Evolutionary conservation across 176 grass and related monocot species (phyloP).

Genomic region (Triticum timopheevii): DNA sequence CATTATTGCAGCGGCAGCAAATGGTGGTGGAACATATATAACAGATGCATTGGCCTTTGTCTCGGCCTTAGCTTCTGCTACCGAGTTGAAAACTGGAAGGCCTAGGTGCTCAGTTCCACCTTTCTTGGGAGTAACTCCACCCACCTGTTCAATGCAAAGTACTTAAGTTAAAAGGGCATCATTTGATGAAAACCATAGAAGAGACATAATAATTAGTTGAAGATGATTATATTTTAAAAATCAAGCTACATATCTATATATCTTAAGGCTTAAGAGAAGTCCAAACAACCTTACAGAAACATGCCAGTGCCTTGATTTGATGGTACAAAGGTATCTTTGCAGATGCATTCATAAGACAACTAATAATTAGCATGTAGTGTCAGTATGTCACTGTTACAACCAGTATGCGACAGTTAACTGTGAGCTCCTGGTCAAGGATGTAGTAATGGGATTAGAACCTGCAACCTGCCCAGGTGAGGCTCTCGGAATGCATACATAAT

Average conservation of each 20-base stretch:
- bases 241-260: slow-evolving; percentile 5
- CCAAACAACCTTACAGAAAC: neutral
- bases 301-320: neutral
- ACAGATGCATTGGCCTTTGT: slow-evolving; percentile 98
- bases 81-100: slow-evolving; percentile 84
- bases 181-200: neutral
- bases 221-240: neutral
- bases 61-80: slow-evolving; percentile 97
- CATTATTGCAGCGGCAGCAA: slow-evolving; percentile 96
- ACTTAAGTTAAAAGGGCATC: neutral
- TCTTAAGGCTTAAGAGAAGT: neutral
- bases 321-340: neutral
- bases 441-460: neutral
- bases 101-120: slow-evolving; percentile 97
- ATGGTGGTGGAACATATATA: slow-evolving; percentile 97
- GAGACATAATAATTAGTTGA: neutral
- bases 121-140: slow-evolving; percentile 98
- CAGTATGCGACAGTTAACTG: neutral
- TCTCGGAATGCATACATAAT: neutral
- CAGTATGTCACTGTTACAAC: neutral
- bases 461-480: neutral
- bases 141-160: slow-evolving; percentile 49
- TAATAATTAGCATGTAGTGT: neutral
- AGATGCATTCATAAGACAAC: neutral
- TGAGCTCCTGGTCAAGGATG: slow-evolving; percentile 17